A percentile compares a stretch with the other conserved stretches of the same genome.
phyloP scores from a whole-genome alignment of 169 alveolate genomes.

The Perkinsus chesapeaki region DNA sequence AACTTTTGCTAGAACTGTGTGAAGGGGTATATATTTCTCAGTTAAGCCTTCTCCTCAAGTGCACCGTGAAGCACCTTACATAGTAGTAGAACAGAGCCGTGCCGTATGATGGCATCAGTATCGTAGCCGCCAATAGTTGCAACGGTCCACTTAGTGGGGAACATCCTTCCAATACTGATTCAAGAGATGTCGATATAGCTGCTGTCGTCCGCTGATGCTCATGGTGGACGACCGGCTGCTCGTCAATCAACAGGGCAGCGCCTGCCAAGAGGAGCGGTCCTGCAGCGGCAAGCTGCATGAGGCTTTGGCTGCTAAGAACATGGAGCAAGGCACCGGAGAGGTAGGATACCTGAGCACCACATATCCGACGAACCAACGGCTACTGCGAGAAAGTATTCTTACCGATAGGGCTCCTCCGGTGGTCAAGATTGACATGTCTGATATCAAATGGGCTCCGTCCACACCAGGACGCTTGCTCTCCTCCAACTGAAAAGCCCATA shows the following conservation, averaged over 20 bases:
- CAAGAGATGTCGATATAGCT: background rate
- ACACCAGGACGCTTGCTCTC: background rate
- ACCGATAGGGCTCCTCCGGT: background rate
- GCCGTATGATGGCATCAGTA: background rate
- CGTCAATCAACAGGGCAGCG: background rate
- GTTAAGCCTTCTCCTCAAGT: too few species aligned
- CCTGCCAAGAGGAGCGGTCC: background rate
- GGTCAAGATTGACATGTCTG: background rate
- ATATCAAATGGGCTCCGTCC: background rate
- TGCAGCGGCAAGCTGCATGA: background rate
- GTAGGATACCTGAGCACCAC: background rate
- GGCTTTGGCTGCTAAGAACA: background rate
- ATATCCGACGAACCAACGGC: too few species aligned
- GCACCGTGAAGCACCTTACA: too few species aligned
- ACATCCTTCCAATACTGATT: background rate
- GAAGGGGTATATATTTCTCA: too few species aligned
- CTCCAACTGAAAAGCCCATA: background rate
- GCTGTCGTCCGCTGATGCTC: background rate
- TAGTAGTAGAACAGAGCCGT: background rate
- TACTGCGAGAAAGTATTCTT: too few species aligned
- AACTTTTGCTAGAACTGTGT: too few species aligned
- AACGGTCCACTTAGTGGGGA: background rate
- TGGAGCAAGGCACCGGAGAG: background rate
- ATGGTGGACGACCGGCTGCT: background rate
- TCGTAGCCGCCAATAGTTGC: background rate